A percentile compares a stretch with the other conserved stretches of the same genome.
Evolutionary conservation across 345 rosid genomes (phyloP).

Genomic region (Melastoma malabathricum): DNA sequence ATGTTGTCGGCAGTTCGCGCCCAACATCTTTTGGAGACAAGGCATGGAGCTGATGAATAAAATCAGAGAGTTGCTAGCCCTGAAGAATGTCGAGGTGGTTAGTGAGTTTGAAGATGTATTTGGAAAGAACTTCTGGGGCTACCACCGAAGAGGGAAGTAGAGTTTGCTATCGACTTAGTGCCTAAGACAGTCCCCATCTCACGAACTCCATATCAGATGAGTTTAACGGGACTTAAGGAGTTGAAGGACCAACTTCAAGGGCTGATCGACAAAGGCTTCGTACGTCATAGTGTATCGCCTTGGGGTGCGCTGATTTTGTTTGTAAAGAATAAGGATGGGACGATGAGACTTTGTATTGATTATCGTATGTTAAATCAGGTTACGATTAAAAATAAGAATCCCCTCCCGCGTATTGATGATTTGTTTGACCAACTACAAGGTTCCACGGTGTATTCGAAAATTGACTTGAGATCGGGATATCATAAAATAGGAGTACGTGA

Average conservation of each 20-base stretch:
- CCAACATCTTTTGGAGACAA: not conserved
- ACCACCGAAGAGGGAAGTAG: not conserved
- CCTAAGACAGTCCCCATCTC: not conserved
- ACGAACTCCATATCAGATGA: not conserved
- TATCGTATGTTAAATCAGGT: constrained; percentile 1
- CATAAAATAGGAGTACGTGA: not conserved
- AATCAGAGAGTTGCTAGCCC: not conserved
- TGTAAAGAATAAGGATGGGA: not conserved
- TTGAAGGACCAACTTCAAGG: not conserved
- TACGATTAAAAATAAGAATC: not conserved
- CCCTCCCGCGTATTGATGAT: not conserved
- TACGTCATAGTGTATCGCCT: not conserved
- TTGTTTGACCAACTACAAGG: constrained; percentile 2
- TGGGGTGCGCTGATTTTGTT: not conserved
- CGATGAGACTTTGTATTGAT: not conserved
- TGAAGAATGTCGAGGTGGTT: not conserved
- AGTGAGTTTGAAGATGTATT: not conserved
- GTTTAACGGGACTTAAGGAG: not conserved
- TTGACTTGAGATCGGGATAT: not conserved
- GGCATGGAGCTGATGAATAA: not conserved
- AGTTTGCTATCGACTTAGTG: not conserved
- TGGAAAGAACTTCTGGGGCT: not conserved
- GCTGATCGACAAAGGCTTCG: not conserved
- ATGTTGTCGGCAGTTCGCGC: not conserved
- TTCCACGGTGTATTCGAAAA: not conserved